Evolutionary conservation across 2,329 filamentous ascomycete species (phyloP), one percentile per base, ranked within the genome.

Genomic region (Ophiobolus disseminans): DNA sequence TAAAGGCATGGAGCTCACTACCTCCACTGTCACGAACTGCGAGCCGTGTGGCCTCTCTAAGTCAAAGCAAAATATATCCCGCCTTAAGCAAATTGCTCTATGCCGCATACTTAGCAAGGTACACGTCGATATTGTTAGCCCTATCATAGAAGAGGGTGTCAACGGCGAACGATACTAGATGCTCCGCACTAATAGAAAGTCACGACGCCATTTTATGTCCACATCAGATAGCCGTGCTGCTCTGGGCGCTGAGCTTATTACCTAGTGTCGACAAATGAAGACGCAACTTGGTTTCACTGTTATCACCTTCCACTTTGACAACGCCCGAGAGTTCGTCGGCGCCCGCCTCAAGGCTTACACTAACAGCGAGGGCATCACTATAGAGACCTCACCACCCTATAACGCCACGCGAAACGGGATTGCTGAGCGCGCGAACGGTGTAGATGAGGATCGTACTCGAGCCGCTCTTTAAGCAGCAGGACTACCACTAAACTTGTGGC

Each of bases 141-240:
- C 34, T 17, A 36, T 36, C 34, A 17, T 17, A 4, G 8, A 8
- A 14, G n/a, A 16, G 14, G 25, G 39, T 21, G 10, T 16, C 13
- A 52, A 62, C 32, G 57, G 52, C 9, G 22, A 36, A 11, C 11
- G 11, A 26, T 26, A 26, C 23, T 26, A 26, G 23, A 26, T 6
- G 6, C 23, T 26, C 11, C 7, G 11, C 6, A 11, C 11, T 26
- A 26, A 26, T 26, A 26, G 23, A 26, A 26, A 26, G 23, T 26
- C 23, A 26, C 23, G 11, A 26, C 23, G 23, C 11, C 11, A 26
- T 11, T 26, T 7, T 6, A 6, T 26, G 7, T 6, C 23, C 11
- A 26, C 23, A 26, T 26, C 23, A 7, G 11, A 26, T 26, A 26
- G 23, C 23, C 6, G 11, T 6, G 23, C 23, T 26, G 11, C 23